Evolutionary conservation across 441 rosid genomes (phyloP), one percentile per base, ranked within the genome.

Genomic region (Euphorbia celastroides): DNA sequence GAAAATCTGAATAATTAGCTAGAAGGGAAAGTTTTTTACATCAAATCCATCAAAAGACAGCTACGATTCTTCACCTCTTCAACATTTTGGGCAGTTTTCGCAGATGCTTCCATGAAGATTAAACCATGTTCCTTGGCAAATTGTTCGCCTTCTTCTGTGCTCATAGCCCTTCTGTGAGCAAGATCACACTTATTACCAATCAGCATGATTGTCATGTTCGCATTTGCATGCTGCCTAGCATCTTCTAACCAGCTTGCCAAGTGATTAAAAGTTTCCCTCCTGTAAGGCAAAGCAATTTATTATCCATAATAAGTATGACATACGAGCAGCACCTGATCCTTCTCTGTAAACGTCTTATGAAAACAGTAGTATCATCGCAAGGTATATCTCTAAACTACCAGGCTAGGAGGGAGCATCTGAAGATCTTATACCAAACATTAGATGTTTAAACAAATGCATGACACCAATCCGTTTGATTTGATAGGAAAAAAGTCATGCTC

Each of bases 21-120:
- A 26, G 10, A 62, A 42, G 10, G 42, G 26, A 59, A 50, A 17
- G 5, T 20, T 66, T 57, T 22, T 51, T 12, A 12, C n/a, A 19
- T 6, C 11, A 16, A n/a, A 51, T 42, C 38, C 20, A 57, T 38
- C 17, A 56, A 16, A 31, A 3, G 25, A 46, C 22, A 26, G 12
- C 23, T 2, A 57, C 36, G 64, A 32, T 54, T 42, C 26, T 13
- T 58, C 64, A 89, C 99, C 96, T 93, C 99, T 70, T 94, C 97
- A 16, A 94, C 99, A 76, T 94, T 94, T 78, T 86, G 97, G 70
- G 99, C 96, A 74, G 99, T 94, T 76, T 91, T 94, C 48, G 97
- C 99, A 52, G 99, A 94, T 69, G 99, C 97, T 72, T 94, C 99
- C 97, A 91, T 94, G 80, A 94, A 94, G 51, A 94, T 91, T 79